Percentiles rank a stretch among this genome's conserved stretches.
Conservation (phyloP, 768 basidiomycete genomes). For the Chalciporus pseudorubinellus region DNA sequence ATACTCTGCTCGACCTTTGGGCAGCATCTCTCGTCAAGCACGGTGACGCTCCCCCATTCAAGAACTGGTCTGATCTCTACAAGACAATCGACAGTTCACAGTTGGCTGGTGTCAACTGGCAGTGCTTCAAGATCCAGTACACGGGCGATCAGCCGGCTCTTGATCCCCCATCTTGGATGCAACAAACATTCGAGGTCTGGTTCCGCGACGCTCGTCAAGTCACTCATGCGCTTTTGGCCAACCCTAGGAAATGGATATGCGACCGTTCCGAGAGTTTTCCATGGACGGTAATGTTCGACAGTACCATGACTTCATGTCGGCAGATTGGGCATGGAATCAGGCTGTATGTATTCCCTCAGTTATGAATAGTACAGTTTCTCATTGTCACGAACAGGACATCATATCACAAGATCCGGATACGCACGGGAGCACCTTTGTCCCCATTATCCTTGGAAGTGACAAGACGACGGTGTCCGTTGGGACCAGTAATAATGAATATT, state of each 20-base stretch:
- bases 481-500: not conserved
- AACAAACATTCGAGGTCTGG: conserved; percentile 30
- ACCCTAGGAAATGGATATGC: conserved; percentile 24
- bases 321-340: too few species aligned
- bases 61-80: conserved; percentile 20
- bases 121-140: too few species aligned
- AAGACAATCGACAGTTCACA: conserved; percentile 24
- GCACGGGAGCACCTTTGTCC: not conserved
- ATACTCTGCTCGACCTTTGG: conserved; percentile 22
- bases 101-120: conserved; percentile 30
- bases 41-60: conserved; percentile 24
- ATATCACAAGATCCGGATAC: too few species aligned
- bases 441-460: not conserved
- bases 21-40: conserved; percentile 10
- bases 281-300: not conserved
- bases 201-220: conserved; percentile 19
- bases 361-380: too few species aligned
- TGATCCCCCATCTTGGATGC: too few species aligned
- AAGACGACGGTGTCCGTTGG: not conserved
- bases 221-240: conserved; percentile 20
- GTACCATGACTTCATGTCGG: conserved; percentile 3
- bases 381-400: too few species aligned
- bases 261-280: conserved; percentile 1
- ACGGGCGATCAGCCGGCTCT: conserved; percentile 10
- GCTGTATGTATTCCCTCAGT: too few species aligned